phyloP scores from a whole-genome alignment of 495 filamentous ascomycete species.

The Tetracladium setigerum region DNA sequence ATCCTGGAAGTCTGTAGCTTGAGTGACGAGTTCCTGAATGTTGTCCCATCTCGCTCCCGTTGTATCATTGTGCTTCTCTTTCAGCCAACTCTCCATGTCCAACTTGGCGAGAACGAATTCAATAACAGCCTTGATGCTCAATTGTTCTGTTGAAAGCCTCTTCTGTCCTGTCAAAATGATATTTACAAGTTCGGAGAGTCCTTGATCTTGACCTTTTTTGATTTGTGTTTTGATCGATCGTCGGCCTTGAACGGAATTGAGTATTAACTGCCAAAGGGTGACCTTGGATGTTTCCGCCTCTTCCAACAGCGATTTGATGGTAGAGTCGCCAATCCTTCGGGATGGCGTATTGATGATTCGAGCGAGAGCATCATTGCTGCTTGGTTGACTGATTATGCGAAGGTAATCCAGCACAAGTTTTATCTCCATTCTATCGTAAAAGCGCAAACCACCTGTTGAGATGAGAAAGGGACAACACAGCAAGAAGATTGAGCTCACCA shows the following conservation, averaged over 20 bases:
- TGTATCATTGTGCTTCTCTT: conserved; percentile 61
- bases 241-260: conserved; percentile 62
- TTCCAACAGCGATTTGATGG: conserved; percentile 63
- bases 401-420: conserved; percentile 87
- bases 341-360: conserved; percentile 82
- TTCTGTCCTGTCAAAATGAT: conserved; percentile 53
- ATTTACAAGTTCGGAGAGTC: conserved; percentile 49
- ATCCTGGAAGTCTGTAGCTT: conserved; percentile 62
- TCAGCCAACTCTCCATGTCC: conserved; percentile 64
- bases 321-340: conserved; percentile 75
- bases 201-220: conserved; percentile 57
- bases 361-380: conserved; percentile 80
- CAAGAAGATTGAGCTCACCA: conserved; percentile 33
- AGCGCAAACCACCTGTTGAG: conserved; percentile 58
- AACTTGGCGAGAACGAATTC: conserved; percentile 67
- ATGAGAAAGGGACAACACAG: conserved; percentile 1
- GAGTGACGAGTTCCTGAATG: conserved; percentile 76
- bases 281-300: conserved; percentile 62
- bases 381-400: conserved; percentile 74
- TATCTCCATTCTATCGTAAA: conserved; percentile 90
- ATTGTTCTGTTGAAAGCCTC: conserved; percentile 42
- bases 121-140: conserved; percentile 62
- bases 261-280: conserved; percentile 68
- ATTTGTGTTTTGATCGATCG: conserved; percentile 60
- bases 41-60: conserved; percentile 86